Base-by-base conservation (phyloP, 306 rosid genomes). In the Vigna hirtella region DNA sequence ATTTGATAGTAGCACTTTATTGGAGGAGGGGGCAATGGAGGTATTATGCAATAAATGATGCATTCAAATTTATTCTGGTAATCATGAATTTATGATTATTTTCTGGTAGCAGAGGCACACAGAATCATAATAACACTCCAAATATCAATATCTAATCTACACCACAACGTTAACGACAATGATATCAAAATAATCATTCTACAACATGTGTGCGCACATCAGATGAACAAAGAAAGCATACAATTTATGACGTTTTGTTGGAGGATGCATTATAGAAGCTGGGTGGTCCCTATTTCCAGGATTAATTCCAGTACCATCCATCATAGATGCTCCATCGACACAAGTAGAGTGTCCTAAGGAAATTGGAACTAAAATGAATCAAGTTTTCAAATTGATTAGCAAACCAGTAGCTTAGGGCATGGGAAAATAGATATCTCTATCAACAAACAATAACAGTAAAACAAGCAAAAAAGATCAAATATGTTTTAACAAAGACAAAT, bases 201-300 rank as follows among this genome's bases (percentile, higher is more conserved):
- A 53, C 77, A 82, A 56, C 63, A 11, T 18, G 32, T 49, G 57
- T 24, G 28, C 32, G 69, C 64, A 63, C 18, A 20, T 22, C 50
- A 62, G 67, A 79, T 73, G 83, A 82, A 87, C 86, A 38, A 47
- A 84, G 86, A 81, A 87, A 80, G 57, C 92, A 58, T 91, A 95
- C 99, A 85, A 77, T 95, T 95, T 93, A 79, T 86, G 90, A 50
- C 97, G 95, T 85, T 93, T 91, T 83, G 89, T 81, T 38, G 93
- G 93, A 79, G 93, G 96, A 87, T 75, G 82, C 79, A 79, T 90
- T 66, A 83, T 68, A 62, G 88, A 82, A 72, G 90, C 86, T 64
- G 88, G 85, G 78, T 78, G 82, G 67, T 85, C 86, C 63, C 72
- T 77, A 68, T 74, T 85, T 75, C 91, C 90, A 74, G 85, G 83